These are phyloP conservation scores for Halenospora varia DNA, from an alignment of 495 filamentous ascomycete genomes.

Conservation along the genomic window DNA sequence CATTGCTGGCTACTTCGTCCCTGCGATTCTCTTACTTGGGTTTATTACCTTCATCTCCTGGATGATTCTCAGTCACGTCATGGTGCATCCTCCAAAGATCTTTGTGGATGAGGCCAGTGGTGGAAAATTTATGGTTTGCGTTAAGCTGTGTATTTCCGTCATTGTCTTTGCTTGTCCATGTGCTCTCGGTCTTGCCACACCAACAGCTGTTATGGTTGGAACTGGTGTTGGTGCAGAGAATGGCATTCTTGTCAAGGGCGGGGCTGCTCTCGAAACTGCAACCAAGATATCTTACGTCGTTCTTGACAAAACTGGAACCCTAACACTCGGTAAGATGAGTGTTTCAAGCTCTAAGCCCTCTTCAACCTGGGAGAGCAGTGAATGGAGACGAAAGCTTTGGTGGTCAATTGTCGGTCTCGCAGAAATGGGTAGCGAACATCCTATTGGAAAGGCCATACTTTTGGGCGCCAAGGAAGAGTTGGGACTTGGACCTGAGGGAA, in stretches of 20 bases:
- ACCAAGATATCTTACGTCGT: slow-evolving; percentile 91
- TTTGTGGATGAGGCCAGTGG: slow-evolving; percentile 79
- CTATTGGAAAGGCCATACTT: slow-evolving; percentile 85
- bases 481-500: slow-evolving; percentile 64
- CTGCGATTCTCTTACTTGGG: slow-evolving; percentile 79
- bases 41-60: slow-evolving; percentile 82
- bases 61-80: slow-evolving; percentile 90
- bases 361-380: slow-evolving; percentile 62
- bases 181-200: slow-evolving; percentile 88
- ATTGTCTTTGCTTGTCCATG: slow-evolving; percentile 99
- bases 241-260: slow-evolving; percentile 95
- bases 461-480: slow-evolving; percentile 70
- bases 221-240: slow-evolving; percentile 96
- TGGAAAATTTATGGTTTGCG: slow-evolving; percentile 90
- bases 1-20: slow-evolving; percentile 93
- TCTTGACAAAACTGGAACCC: slow-evolving; percentile 98
- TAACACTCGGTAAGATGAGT: slow-evolving; percentile 93
- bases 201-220: slow-evolving; percentile 98
- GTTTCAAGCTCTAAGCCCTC: slow-evolving; percentile 68
- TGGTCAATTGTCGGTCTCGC: slow-evolving; percentile 92
- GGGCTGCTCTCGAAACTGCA: slow-evolving; percentile 85
- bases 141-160: slow-evolving; percentile 97
- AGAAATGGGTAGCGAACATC: slow-evolving; percentile 93
- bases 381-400: slow-evolving; percentile 74
- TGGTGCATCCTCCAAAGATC: slow-evolving; percentile 80